Evolutionary conservation across 2,329 filamentous ascomycete species (phyloP).

Genomic region (Microdochium trichocladiopsis): DNA sequence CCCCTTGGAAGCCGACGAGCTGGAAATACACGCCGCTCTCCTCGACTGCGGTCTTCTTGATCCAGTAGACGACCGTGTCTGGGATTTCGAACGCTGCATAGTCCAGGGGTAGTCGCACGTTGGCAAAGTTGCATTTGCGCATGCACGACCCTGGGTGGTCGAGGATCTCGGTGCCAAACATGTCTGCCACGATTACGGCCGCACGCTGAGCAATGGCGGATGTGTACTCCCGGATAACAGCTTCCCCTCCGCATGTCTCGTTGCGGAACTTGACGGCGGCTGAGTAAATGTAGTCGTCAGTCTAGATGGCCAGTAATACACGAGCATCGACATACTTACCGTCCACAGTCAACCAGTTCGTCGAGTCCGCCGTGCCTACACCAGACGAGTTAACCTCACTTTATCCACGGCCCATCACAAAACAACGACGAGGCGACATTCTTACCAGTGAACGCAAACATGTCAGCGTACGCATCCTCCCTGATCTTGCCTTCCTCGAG

Average conservation of each 20-base stretch:
- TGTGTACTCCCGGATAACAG: conserved; percentile 46
- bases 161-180: conserved; percentile 52
- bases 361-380: conserved; percentile 52
- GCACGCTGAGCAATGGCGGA: conserved; percentile 41
- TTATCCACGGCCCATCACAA: conserved; percentile 4
- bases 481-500: not conserved
- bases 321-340: conserved; percentile 6
- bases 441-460: conserved; percentile 24
- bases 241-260: conserved; percentile 50
- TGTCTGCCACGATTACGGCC: conserved; percentile 38
- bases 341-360: conserved; percentile 49
- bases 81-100: conserved; percentile 19
- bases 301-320: not conserved
- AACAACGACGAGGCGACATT: conserved; percentile 23
- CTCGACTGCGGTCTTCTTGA: conserved; percentile 28
- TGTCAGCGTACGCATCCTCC: conserved; percentile 16
- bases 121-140: conserved; percentile 46
- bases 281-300: conserved; percentile 13
- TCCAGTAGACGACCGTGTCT: conserved; percentile 34
- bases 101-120: conserved; percentile 46
- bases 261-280: conserved; percentile 52
- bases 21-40: conserved; percentile 50
- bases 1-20: conserved; percentile 42
- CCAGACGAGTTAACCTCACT: conserved; percentile 46
- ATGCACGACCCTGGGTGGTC: conserved; percentile 31